Evolutionary conservation across 345 rosid genomes (phyloP), one percentile per base, ranked within the genome.

Genomic region (Clarkia xantiana): DNA sequence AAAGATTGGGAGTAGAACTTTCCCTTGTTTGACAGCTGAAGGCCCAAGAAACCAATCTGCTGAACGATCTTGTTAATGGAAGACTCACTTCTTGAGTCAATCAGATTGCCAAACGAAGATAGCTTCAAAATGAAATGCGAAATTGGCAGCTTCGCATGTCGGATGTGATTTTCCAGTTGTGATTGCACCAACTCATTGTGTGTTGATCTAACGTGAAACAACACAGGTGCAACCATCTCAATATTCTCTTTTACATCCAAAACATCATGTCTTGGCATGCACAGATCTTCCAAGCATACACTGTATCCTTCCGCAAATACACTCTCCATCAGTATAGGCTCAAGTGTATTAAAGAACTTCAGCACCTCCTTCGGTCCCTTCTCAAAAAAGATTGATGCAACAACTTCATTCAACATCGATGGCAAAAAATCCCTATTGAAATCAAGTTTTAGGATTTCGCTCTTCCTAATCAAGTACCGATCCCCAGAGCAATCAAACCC

Each of bases 271-370:
- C 53, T 66, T 36, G 90, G 67, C 47, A 82, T 62, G 44, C 68
- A 82, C 43, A 85, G 82, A 49, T 91, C 98, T 55, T 72, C 76
- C 58, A 91, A 58, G 45, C 82, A 53, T 39, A 85, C 67, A 64
- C 91, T 82, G 47, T 73, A 85, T 4, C 95, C 97, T 61, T 80
- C 79, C 39, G 59, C 51, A 52, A 57, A 79, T 14, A 86, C 12
- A 61, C 67, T 69, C 48, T 91, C 98, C 94, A 84, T 91, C 67
- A 91, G 50, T 18, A 91, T 51, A 14, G 98, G 94, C 71, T 91
- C 96, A 49, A 91, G 56, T 9, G 76, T 68, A 55, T 86, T 71
- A 54, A 86, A 86, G 64, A 86, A 81, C 45, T 64, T 61, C 18
- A 91, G 60, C 41, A 78, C 87, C 53, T 73, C 77, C 29, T 62